These are phyloP conservation scores for Ganoderma boninense DNA, from an alignment of 1,284 basidiomycete species.

Conservation along the genomic window DNA sequence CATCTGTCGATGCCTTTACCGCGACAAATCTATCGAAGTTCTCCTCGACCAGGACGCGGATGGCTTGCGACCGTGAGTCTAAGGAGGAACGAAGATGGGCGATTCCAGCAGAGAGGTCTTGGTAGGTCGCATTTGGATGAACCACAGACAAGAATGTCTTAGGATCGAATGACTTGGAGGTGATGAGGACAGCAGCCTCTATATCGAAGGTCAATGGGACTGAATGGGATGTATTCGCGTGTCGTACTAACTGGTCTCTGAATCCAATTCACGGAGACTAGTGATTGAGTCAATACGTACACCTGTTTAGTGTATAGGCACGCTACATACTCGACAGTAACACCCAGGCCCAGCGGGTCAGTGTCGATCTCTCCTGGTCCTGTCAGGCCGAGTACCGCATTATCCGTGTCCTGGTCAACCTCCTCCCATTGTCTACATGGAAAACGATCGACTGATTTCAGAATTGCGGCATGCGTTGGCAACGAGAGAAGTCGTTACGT, in stretches of 20 bases:
- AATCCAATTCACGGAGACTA: slow-evolving; percentile 74
- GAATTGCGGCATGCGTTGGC: slow-evolving; percentile 21
- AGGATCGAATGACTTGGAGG: slow-evolving; percentile 96
- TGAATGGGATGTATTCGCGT: not conserved
- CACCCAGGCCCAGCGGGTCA: slow-evolving; percentile 76
- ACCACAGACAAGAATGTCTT: slow-evolving; percentile 92
- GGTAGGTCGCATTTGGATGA: slow-evolving; percentile 96
- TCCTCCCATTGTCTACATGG: slow-evolving; percentile 78
- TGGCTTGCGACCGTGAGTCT: slow-evolving; percentile 91
- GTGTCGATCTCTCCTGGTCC: slow-evolving; percentile 63
- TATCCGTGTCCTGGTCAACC: slow-evolving; percentile 78
- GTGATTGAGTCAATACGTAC: slow-evolving; percentile 10
- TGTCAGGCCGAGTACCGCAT: slow-evolving; percentile 68
- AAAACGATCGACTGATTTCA: not conserved
- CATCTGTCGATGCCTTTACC: slow-evolving; percentile 96
- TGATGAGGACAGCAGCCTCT: slow-evolving; percentile 85
- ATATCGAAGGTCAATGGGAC: slow-evolving; percentile 16
- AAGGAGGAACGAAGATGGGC: slow-evolving; percentile 77
- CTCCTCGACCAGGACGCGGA: slow-evolving; percentile 94
- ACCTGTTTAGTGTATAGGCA: slow-evolving; percentile 16
- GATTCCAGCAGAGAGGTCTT: slow-evolving; percentile 86
- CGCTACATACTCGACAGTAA: slow-evolving; percentile 63
- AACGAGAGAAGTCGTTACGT: slow-evolving; percentile 52
- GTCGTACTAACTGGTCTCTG: slow-evolving; percentile 70
- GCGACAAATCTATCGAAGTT: slow-evolving; percentile 99